phyloP scores from a whole-genome alignment of 768 basidiomycete species.

The Pisolithus sp. region DNA sequence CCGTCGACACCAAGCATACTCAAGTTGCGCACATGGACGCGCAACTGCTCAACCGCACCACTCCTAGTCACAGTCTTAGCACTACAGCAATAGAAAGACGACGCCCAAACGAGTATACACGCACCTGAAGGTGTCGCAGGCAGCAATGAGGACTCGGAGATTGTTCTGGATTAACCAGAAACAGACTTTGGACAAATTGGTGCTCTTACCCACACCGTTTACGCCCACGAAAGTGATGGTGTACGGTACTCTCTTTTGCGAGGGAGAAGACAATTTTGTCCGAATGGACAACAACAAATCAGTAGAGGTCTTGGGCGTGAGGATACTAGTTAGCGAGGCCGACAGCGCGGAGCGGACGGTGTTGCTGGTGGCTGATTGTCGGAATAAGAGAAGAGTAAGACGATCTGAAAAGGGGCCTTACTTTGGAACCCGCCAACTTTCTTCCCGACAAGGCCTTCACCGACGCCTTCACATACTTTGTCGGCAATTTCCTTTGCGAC shows the following conservation, averaged over 20 bases:
- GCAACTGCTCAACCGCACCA: constrained; percentile 95
- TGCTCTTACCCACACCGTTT: constrained; percentile 98
- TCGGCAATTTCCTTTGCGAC: constrained; percentile 95
- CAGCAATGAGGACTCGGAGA: constrained; percentile 88
- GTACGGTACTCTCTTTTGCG: constrained; percentile 79
- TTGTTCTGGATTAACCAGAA: constrained; percentile 99
- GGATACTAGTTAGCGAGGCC: constrained; percentile 81
- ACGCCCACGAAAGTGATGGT: constrained; percentile 96
- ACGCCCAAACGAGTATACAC: constrained; percentile 11
- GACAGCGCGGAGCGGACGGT: constrained; percentile 82
- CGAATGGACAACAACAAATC: constrained; percentile 91
- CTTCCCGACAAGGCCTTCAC: constrained; percentile 81
- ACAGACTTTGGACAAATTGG: constrained; percentile 95
- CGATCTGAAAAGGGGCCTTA: constrained; percentile 30
- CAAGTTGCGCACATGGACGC: constrained; percentile 93
- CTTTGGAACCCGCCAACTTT: constrained; percentile 88
- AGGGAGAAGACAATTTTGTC: constrained; percentile 72
- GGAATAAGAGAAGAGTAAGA: constrained; percentile 3
- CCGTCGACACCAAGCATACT: constrained; percentile 75
- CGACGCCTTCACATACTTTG: constrained; percentile 93
- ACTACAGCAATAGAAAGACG: background rate
- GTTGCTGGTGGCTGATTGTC: constrained; percentile 63
- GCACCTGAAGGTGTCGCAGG: constrained; percentile 94
- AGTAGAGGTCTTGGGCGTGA: constrained; percentile 97
- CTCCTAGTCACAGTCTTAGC: constrained; percentile 43